Conservation (phyloP, 2,329 filamentous ascomycete genomes). For the Diaporthe nobilis region DNA sequence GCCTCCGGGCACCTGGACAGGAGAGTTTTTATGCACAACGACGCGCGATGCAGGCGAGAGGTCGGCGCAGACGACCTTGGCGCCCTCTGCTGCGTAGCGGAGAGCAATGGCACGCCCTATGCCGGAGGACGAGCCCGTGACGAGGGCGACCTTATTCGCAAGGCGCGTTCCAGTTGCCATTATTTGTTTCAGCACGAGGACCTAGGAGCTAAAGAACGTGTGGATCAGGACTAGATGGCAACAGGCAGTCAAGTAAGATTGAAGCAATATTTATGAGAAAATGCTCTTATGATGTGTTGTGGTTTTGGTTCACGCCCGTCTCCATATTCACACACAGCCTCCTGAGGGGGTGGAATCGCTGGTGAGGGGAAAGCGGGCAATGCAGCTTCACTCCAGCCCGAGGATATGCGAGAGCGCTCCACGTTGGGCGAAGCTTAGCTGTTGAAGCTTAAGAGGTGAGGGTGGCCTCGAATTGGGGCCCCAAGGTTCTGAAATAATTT, state of each 20-base stretch:
- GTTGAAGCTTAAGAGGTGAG: not conserved
- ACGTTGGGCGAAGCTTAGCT: not conserved
- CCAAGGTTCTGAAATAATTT: not conserved
- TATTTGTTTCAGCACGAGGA: not conserved
- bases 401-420: not conserved
- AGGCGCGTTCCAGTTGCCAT: constrained; percentile 23
- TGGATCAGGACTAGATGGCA: not conserved
- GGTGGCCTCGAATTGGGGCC: not conserved
- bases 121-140: constrained; percentile 27
- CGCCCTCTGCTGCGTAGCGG: constrained; percentile 22
- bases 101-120: constrained; percentile 20
- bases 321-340: not conserved
- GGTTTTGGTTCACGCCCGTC: not conserved
- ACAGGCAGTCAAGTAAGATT: not conserved
- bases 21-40: not conserved
- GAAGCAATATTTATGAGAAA: not conserved
- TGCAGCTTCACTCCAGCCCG: not conserved
- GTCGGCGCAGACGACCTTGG: constrained; percentile 26
- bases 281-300: not conserved
- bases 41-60: constrained; percentile 6
- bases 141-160: constrained; percentile 20
- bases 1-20: not conserved
- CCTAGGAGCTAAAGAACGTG: not conserved
- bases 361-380: constrained; percentile 27
- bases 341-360: not conserved